Evolutionary conservation across 2,329 filamentous ascomycete species (phyloP).

Genomic region (Cryphonectria nitschkei): DNA sequence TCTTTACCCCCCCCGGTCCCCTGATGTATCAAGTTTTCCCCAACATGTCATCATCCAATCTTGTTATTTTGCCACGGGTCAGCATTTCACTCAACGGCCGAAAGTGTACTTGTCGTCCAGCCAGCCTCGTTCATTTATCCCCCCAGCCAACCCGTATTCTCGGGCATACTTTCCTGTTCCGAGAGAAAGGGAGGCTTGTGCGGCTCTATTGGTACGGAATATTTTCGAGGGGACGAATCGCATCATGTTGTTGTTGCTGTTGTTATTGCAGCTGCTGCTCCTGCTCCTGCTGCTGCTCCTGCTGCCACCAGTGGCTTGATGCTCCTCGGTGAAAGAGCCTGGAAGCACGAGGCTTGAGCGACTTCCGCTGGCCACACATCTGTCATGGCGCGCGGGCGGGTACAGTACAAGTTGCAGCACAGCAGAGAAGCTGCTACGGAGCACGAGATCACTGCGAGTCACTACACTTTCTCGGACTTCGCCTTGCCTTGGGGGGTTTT

Average conservation of each 20-base stretch:
- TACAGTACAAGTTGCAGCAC: background rate
- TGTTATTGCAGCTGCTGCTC: no score
- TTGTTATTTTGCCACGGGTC: background rate
- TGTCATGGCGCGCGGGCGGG: background rate
- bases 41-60: background rate
- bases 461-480: conserved; percentile 7
- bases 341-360: background rate
- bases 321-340: background rate
- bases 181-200: background rate
- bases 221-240: background rate
- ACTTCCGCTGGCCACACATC: background rate
- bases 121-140: background rate
- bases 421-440: background rate
- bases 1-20: no score
- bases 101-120: background rate
- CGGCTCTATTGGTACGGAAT: background rate
- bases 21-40: background rate
- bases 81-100: background rate
- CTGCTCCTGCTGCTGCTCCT: no score
- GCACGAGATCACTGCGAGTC: background rate
- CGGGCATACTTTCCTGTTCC: background rate
- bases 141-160: conserved; percentile 2
- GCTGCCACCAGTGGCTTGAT: background rate
- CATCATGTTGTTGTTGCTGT: background rate
- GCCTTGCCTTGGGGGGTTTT: background rate